phyloP scores from a whole-genome alignment of 1,284 basidiomycete genomes.

The Filobasidium uniguttulatum region DNA sequence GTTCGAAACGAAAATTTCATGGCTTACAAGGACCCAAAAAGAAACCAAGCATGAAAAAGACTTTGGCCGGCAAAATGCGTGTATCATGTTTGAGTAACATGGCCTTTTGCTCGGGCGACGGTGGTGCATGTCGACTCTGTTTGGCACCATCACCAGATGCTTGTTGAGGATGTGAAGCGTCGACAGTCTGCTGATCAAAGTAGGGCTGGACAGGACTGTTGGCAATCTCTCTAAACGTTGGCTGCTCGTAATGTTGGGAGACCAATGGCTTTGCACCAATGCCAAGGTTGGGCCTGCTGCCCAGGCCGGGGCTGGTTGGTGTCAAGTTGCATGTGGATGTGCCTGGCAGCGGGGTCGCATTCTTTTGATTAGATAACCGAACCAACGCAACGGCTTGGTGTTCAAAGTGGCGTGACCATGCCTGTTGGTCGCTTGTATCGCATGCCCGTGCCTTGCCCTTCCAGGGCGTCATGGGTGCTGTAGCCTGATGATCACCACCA shows the following conservation, averaged over 20 bases:
- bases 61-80: conserved; percentile 11
- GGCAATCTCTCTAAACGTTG: no score
- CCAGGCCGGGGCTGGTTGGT: not conserved
- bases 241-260: not conserved
- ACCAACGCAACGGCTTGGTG: conserved; percentile 6
- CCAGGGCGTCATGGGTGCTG: not conserved
- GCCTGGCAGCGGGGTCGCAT: not conserved
- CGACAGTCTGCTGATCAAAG: no score
- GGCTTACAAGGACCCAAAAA: conserved; percentile 17
- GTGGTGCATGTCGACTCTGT: no score
- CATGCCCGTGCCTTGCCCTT: conserved; percentile 12
- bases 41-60: conserved; percentile 16
- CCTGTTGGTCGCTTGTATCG: not conserved
- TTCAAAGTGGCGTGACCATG: not conserved
- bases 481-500: no score
- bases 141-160: no score
- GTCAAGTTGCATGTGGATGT: not conserved
- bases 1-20: not conserved
- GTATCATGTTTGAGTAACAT: not conserved
- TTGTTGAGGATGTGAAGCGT: no score
- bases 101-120: no score
- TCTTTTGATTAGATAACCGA: not conserved
- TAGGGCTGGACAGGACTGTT: no score
- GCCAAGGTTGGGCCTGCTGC: conserved; percentile 7
- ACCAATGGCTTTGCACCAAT: not conserved